A percentile compares a stretch with the other conserved stretches of the same genome.
phyloP scores from a whole-genome alignment of 768 basidiomycete genomes.

The Omphalotus guepiniiformis region DNA sequence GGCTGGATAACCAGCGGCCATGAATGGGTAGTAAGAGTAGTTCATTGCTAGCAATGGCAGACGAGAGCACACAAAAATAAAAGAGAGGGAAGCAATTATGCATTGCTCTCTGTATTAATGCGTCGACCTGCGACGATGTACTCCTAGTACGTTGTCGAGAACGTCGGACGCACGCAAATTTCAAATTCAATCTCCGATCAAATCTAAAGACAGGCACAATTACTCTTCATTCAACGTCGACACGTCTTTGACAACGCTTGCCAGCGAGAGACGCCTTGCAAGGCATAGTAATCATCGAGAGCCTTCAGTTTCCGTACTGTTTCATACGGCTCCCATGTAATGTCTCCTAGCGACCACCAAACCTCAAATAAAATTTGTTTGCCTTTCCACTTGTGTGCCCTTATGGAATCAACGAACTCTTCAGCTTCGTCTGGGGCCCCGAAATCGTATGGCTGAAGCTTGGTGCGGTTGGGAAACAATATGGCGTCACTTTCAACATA shows the following conservation, averaged over 20 bases:
- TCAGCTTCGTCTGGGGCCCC: conserved; percentile 9
- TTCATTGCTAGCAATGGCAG: background rate
- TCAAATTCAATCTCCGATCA: background rate
- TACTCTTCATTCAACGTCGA: too few relatives aligned
- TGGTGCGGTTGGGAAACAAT: conserved; percentile 20
- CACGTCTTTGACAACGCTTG: background rate
- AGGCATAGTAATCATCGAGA: conserved; percentile 8
- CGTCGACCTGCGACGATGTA: background rate
- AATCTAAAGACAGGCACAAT: too few relatives aligned
- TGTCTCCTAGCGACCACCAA: conserved; percentile 14
- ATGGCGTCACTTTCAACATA: conserved; percentile 22
- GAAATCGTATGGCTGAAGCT: conserved; percentile 19
- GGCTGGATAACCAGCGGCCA: background rate
- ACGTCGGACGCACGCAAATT: background rate
- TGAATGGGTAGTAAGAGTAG: background rate
- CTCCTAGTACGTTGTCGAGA: background rate
- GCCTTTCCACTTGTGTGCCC: conserved; percentile 2
- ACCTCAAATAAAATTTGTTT: conserved; percentile 10
- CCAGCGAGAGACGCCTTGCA: conserved; percentile 6
- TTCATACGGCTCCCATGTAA: conserved; percentile 10
- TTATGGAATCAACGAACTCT: conserved; percentile 6
- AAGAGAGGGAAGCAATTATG: too few relatives aligned
- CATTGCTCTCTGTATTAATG: background rate
- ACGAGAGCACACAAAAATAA: too few relatives aligned
- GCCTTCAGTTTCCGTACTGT: conserved; percentile 1